These are phyloP conservation scores for Curvularia hawaiiensis DNA, from an alignment of 2,329 filamentous ascomycete genomes.

Conservation along the genomic window DNA sequence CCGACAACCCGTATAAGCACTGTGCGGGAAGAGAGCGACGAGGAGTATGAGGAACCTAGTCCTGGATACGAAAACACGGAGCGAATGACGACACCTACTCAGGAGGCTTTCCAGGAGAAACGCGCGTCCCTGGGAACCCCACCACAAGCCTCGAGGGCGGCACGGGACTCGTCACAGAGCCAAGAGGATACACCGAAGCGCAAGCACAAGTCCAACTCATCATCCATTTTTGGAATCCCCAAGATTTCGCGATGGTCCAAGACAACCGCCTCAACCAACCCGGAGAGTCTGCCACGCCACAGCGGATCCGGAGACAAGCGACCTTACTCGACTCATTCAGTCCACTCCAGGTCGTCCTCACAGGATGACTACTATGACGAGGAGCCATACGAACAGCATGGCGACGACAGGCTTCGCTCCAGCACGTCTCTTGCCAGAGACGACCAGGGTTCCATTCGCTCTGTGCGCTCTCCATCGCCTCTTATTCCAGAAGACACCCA, in stretches of 20 bases:
- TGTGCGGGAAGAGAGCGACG: slow-evolving; percentile 79
- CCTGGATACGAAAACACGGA: slow-evolving; percentile 63
- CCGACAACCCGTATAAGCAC: slow-evolving; percentile 85
- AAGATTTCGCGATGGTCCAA: slow-evolving; percentile 98
- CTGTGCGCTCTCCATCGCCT: slow-evolving; percentile 55
- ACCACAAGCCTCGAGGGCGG: slow-evolving; percentile 53
- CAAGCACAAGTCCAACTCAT: slow-evolving; percentile 87
- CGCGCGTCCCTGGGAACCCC: slow-evolving; percentile 54
- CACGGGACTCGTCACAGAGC: slow-evolving; percentile 59
- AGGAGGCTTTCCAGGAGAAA: slow-evolving; percentile 53
- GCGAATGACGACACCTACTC: slow-evolving; percentile 64
- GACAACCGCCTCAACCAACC: slow-evolving; percentile 87
- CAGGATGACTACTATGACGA: slow-evolving; percentile 70
- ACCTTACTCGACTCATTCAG: slow-evolving; percentile 58
- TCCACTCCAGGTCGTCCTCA: slow-evolving; percentile 78
- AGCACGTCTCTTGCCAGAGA: slow-evolving; percentile 41
- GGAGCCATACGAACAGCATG: slow-evolving; percentile 60
- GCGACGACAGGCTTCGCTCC: slow-evolving; percentile 60
- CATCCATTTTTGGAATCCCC: slow-evolving; percentile 73
- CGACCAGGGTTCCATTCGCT: slow-evolving; percentile 34
- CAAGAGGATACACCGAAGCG: slow-evolving; percentile 80
- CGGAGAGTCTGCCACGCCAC: slow-evolving; percentile 72
- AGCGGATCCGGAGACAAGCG: slow-evolving; percentile 65
- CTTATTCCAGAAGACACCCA: slow-evolving; percentile 59
- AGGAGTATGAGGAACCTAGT: slow-evolving; percentile 70